Percentiles rank a stretch among this genome's conserved stretches.
Conservation (phyloP, 1,284 basidiomycete species). For the Papiliotrema laurentii region DNA sequence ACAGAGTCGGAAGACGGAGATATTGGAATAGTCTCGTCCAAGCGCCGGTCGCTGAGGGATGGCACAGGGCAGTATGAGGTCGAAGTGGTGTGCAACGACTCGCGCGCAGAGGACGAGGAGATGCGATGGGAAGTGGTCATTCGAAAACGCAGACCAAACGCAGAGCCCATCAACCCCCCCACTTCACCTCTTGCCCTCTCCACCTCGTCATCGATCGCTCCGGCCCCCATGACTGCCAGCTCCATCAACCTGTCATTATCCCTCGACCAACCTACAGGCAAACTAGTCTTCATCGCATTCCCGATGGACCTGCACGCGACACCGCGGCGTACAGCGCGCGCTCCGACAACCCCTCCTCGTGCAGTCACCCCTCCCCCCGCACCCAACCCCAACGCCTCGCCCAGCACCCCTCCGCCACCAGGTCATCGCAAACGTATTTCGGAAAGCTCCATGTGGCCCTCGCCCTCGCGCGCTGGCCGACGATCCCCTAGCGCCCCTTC, state of each 20-base stretch:
- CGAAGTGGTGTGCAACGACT: constrained; percentile 21
- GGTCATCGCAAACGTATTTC: constrained; percentile 3
- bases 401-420: constrained; percentile 1
- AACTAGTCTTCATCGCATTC: constrained; percentile 37
- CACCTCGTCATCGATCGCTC: constrained; percentile 5
- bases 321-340: constrained; percentile 4
- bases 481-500: constrained; percentile 4
- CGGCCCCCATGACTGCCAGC: constrained; percentile 17
- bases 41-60: background rate
- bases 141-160: constrained; percentile 6
- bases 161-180: background rate
- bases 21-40: background rate
- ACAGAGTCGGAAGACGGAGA: constrained; percentile 6
- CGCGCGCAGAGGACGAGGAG: constrained; percentile 14
- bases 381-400: background rate
- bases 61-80: constrained; percentile 25
- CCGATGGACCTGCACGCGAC: constrained; percentile 30
- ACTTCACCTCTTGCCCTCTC: constrained; percentile 14
- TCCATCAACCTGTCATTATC: constrained; percentile 39
- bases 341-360: background rate
- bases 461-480: constrained; percentile 1
- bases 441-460: constrained; percentile 2
- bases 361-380: constrained; percentile 1
- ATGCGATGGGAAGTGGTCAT: constrained; percentile 37
- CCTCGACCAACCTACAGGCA: constrained; percentile 34